Conservation (phyloP, 1,284 basidiomycete genomes). For the Exobasidium rhododendri region DNA sequence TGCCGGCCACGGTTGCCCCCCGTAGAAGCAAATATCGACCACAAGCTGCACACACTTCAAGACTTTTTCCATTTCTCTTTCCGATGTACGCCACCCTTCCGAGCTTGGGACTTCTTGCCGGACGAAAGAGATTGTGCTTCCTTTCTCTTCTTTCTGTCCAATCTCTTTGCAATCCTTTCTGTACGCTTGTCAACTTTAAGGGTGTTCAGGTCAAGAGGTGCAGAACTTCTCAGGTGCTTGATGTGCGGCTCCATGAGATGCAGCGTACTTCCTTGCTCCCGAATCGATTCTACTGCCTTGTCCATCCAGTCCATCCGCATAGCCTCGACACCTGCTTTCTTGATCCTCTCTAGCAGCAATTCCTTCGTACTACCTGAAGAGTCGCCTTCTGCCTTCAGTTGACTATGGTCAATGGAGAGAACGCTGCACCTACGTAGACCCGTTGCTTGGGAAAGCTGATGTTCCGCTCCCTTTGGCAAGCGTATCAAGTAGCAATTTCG, state of each 20-base stretch:
- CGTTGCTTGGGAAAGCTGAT: neutral
- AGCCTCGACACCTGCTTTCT: neutral
- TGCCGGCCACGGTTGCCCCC: no score
- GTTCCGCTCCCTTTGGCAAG: neutral
- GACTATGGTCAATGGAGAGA: neutral
- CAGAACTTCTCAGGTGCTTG: neutral
- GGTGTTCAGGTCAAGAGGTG: slow-evolving; percentile 5
- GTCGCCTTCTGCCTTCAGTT: neutral
- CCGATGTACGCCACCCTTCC: no score
- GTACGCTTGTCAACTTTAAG: slow-evolving; percentile 1
- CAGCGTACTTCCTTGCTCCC: neutral
- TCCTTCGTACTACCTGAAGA: neutral
- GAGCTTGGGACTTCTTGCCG: no score
- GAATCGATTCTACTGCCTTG: neutral
- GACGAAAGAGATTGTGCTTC: no score
- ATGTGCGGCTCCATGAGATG: slow-evolving; percentile 10
- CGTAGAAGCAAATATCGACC: no score
- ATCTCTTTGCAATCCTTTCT: neutral
- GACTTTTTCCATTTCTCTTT: no score
- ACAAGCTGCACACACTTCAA: no score
- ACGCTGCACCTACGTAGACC: neutral
- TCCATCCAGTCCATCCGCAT: slow-evolving; percentile 6
- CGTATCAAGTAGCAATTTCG: neutral
- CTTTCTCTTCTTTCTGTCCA: neutral
- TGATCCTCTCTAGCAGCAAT: neutral